These are phyloP conservation scores for Pachyrhizus erosus DNA, from an alignment of 306 rosid genomes.

Conservation along the genomic window DNA sequence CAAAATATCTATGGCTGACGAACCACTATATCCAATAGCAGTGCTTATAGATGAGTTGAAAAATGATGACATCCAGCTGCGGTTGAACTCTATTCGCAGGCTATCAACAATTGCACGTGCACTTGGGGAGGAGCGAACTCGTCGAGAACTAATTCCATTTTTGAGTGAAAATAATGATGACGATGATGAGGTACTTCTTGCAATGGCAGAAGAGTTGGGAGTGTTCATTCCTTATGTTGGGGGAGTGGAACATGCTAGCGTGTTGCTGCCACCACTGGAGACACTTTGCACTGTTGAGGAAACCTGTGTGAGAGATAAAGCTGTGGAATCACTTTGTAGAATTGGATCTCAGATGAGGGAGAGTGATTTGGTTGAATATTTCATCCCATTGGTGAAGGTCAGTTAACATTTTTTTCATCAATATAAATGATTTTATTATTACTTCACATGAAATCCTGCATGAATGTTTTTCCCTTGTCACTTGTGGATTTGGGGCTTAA, in stretches of 20 bases:
- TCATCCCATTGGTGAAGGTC: conserved; percentile 94
- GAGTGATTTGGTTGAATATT: conserved; percentile 81
- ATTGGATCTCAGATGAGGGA: conserved; percentile 98
- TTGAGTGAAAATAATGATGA: conserved; percentile 90
- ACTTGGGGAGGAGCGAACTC: conserved; percentile 94
- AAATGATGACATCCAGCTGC: conserved; percentile 91
- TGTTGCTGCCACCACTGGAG: conserved; percentile 85
- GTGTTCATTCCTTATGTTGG: conserved; percentile 94
- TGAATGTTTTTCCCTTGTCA: conserved; percentile 23
- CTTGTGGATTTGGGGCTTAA: conserved; percentile 20
- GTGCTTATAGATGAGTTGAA: conserved; percentile 95
- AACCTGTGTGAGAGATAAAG: conserved; percentile 95
- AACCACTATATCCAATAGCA: conserved; percentile 95
- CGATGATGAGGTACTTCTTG: conserved; percentile 98
- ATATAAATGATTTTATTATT: conserved; percentile 13
- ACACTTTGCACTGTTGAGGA: conserved; percentile 95
- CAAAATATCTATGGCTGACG: conserved; percentile 72
- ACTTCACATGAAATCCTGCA: conserved; percentile 1
- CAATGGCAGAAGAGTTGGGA: conserved; percentile 98
- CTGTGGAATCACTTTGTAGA: conserved; percentile 89
- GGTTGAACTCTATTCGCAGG: conserved; percentile 91
- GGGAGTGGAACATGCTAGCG: conserved; percentile 91
- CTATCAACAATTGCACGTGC: conserved; percentile 98
- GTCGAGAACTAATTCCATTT: conserved; percentile 91
- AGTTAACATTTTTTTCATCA: conserved; percentile 33